These are phyloP conservation scores for Ananas comosus DNA, from an alignment of 176 grass and related monocot genomes.

Conservation along the genomic window DNA sequence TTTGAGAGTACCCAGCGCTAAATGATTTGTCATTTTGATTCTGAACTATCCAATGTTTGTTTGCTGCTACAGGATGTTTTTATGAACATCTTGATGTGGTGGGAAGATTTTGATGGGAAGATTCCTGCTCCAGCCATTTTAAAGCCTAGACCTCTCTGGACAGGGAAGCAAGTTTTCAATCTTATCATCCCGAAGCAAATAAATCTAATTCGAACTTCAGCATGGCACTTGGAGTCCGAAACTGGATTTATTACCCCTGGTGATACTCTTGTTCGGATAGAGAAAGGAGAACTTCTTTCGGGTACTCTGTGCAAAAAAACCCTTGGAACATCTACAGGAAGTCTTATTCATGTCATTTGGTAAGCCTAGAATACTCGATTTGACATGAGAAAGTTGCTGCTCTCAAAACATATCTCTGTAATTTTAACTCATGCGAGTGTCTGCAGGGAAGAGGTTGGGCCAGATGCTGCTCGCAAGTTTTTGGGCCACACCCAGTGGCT, in stretches of 20 bases:
- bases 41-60: slow-evolving; percentile 12
- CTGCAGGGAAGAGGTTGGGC: slow-evolving; percentile 93
- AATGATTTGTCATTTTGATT: neutral
- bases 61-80: slow-evolving; percentile 71
- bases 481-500: slow-evolving; percentile 97
- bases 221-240: slow-evolving; percentile 80
- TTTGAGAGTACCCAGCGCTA: too few species aligned
- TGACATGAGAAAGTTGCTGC: neutral
- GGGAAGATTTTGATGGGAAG: slow-evolving; percentile 99
- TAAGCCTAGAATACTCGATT: slow-evolving; percentile 17
- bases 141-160: slow-evolving; percentile 94
- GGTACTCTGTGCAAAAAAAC: slow-evolving; percentile 89
- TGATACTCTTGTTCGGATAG: slow-evolving; percentile 87
- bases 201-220: slow-evolving; percentile 78
- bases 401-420: neutral
- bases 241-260: slow-evolving; percentile 82
- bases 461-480: slow-evolving; percentile 96
- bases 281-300: slow-evolving; percentile 87
- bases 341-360: slow-evolving; percentile 99
- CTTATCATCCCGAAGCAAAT: slow-evolving; percentile 98
- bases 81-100: slow-evolving; percentile 99
- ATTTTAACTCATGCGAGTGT: slow-evolving; percentile 16
- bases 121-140: slow-evolving; percentile 84
- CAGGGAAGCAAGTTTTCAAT: slow-evolving; percentile 97
- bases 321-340: slow-evolving; percentile 62